A percentile compares a stretch with the other conserved stretches of the same genome.
Evolutionary conservation across 2,329 filamentous ascomycete genomes (phyloP).

Genomic region (Trichothecium sympodiale): DNA sequence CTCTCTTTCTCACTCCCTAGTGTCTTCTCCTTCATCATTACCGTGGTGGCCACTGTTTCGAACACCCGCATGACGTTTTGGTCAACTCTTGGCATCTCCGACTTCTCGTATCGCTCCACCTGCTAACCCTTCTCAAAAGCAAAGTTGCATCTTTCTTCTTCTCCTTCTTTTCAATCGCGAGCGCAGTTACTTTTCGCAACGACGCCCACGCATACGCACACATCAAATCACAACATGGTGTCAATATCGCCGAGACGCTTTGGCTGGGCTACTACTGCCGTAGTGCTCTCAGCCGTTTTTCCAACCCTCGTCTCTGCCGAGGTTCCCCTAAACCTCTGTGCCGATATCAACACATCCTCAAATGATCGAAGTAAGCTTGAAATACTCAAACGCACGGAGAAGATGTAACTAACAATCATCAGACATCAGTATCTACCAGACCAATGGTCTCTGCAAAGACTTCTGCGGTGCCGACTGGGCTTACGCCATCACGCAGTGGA

Average conservation of each 20-base stretch:
- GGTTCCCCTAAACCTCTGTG: constrained; percentile 17
- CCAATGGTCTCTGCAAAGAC: constrained; percentile 56
- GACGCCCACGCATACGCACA: not conserved
- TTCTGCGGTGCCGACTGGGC: constrained; percentile 49
- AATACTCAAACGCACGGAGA: not conserved
- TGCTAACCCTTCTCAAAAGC: too few species aligned
- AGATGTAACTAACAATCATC: constrained; percentile 4
- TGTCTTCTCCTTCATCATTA: too few species aligned
- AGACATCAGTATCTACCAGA: constrained; percentile 51
- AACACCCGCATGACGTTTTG: too few species aligned
- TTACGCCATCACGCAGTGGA: constrained; percentile 55
- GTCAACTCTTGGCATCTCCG: too few species aligned
- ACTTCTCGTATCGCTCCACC: too few species aligned
- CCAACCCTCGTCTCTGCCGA: not conserved
- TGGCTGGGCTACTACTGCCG: too few species aligned
- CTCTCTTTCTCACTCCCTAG: too few species aligned
- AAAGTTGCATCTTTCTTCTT: too few species aligned
- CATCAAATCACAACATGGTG: not conserved
- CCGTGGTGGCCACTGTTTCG: too few species aligned
- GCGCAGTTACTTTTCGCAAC: not conserved
- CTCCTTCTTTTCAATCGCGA: too few species aligned
- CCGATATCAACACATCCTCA: constrained; percentile 22
- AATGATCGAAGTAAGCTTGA: constrained; percentile 17
- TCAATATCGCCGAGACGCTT: not conserved
- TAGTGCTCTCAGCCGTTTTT: not conserved